These are phyloP conservation scores for Obelidium mucronatum DNA, from an alignment of 192 early-diverging fungal species.

Conservation along the genomic window DNA sequence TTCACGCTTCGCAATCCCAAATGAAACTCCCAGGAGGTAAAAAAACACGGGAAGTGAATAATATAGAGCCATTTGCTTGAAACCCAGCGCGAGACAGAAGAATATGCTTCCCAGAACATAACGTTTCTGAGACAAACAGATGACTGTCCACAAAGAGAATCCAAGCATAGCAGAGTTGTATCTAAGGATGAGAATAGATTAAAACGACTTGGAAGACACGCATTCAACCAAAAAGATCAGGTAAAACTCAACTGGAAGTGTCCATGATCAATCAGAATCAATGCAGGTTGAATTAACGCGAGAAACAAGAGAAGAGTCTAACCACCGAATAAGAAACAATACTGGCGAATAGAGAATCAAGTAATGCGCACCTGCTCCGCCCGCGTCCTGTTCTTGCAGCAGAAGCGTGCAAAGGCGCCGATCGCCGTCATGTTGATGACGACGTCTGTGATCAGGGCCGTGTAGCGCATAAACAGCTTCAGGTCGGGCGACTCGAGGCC, in stretches of 20 bases:
- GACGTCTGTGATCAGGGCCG: constrained; percentile 77
- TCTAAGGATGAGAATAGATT: constrained; percentile 40
- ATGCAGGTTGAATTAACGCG: constrained; percentile 80
- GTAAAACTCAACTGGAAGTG: constrained; percentile 82
- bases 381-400: constrained; percentile 10
- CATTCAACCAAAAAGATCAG: neutral
- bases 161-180: constrained; percentile 99
- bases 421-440: constrained; percentile 82
- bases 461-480: constrained; percentile 91
- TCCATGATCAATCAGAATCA: constrained; percentile 95
- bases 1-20: constrained; percentile 2
- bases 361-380: neutral
- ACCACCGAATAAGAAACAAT: neutral
- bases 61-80: constrained; percentile 98
- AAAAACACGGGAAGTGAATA: constrained; percentile 91
- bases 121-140: constrained; percentile 65
- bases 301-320: constrained; percentile 59
- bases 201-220: neutral
- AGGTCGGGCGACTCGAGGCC: constrained; percentile 77
- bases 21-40: constrained; percentile 79
- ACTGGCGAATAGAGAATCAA: neutral
- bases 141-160: constrained; percentile 78
- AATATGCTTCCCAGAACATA: constrained; percentile 77
- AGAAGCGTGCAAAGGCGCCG: constrained; percentile 59
- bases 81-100: constrained; percentile 86